Base-by-base conservation (phyloP, 179 eudicot genomes). In the Spergularia azorica region DNA sequence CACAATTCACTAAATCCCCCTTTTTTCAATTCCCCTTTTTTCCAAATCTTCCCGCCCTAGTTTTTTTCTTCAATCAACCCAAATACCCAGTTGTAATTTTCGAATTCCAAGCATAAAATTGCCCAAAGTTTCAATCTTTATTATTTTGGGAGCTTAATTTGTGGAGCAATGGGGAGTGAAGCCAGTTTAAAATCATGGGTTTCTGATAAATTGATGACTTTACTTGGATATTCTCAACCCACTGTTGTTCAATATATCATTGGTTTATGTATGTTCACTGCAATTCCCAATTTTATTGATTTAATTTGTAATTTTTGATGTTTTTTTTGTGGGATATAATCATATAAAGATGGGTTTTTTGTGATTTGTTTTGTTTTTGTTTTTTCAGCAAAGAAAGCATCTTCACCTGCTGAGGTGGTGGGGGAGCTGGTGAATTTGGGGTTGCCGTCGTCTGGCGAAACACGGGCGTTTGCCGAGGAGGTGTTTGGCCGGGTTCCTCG, bases 201-300 rank as follows among this genome's bases (percentile, higher is more conserved):
- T 8, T 93, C 98, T 1, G 98, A 95, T 81, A 89, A 84, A 79
- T 82, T 95, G 81, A 91, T 93, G 84, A 85, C 97, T 1, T 85
- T 95, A 32, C 73, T 91, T 68, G 97, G 94, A 11, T 93, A 86
- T 62, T 90, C 98, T 9, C 87, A 88, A 67, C 85, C 94, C 4
- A 82, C 94, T 6, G 86, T 95, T 5, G 98, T 93, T 17, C 90
- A 89, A 68, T 93, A 86, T 55, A 85, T 91, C 11, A 90, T 95
- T 79, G 90, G 90, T 8, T 71, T 89, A 54, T 67, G 80, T 78
- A 57, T 75, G 74, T 79, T 12, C 20, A 43, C 2, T n/a, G 4
- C 0, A 5, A 13, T 38, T 38, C 17, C 18, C 48, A 11, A 17
- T 20, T 57, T 21, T 2, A 2, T 55, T 26, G 15, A 17, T 13